Evolutionary conservation across 805 yeast species (phyloP).

Genomic region (Candida ficus): DNA sequence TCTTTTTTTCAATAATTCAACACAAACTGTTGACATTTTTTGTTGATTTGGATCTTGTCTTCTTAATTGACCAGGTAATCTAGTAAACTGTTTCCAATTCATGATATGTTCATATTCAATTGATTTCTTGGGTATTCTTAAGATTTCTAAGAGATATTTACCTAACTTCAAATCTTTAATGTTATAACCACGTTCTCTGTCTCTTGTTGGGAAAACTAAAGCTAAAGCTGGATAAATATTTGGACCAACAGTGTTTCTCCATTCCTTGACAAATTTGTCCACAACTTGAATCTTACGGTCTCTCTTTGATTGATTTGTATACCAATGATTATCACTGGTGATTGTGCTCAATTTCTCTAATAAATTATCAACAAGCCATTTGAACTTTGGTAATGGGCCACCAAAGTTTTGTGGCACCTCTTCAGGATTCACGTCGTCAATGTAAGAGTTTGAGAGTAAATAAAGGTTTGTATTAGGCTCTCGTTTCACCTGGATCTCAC

Average conservation of each 20-base stretch:
- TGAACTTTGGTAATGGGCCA: slow-evolving; percentile 32
- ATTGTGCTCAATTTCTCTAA: slow-evolving; percentile 26
- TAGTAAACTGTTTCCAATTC: slow-evolving; percentile 37
- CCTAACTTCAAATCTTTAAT: slow-evolving; percentile 63
- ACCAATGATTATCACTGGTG: slow-evolving; percentile 11
- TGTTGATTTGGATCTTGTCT: slow-evolving; percentile 33
- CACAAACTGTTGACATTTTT: slow-evolving; percentile 43
- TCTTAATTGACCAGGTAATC: slow-evolving; percentile 4
- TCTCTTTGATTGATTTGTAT: slow-evolving; percentile 4
- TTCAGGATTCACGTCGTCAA: slow-evolving; percentile 1
- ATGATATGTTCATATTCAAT: slow-evolving; percentile 48
- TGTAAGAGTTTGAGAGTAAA: no score
- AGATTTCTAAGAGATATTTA: slow-evolving; percentile 41
- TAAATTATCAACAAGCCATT: slow-evolving; percentile 31
- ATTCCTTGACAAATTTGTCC: slow-evolving; percentile 38
- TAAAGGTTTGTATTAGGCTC: no score
- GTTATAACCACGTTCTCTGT: slow-evolving; percentile 50
- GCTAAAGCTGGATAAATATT: slow-evolving; percentile 65
- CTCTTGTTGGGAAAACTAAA: slow-evolving; percentile 59
- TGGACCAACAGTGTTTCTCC: slow-evolving; percentile 52
- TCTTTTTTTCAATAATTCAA: slow-evolving; percentile 45
- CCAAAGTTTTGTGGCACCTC: slow-evolving; percentile 17
- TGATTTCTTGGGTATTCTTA: slow-evolving; percentile 56
- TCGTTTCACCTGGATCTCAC: no score
- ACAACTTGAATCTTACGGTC: slow-evolving; percentile 27